These are phyloP conservation scores for Vanilla planifolia DNA, from an alignment of 106 monocot genomes.

Conservation along the genomic window DNA sequence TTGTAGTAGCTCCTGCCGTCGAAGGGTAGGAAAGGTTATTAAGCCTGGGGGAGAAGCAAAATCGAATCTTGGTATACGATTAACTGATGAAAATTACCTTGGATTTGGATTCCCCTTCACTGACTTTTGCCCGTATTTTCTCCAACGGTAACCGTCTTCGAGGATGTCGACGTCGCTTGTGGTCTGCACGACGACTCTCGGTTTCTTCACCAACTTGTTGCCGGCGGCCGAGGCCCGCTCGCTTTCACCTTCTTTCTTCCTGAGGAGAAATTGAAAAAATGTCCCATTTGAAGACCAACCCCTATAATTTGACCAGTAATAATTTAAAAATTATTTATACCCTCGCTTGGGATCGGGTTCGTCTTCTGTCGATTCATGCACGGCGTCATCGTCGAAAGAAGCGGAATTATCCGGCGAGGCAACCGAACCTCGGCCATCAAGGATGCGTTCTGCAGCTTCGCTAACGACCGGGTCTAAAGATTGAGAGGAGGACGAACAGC, in stretches of 20 bases:
- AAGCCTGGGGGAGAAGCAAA: too few species aligned
- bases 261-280: neutral
- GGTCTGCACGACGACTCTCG: constrained; percentile 40
- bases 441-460: constrained; percentile 28
- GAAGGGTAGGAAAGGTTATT: neutral
- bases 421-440: constrained; percentile 10
- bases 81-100: constrained; percentile 13
- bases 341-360: constrained; percentile 51
- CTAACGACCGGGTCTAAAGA: constrained; percentile 4
- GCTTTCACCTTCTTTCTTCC: constrained; percentile 30
- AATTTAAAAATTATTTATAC: too few species aligned
- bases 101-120: constrained; percentile 57
- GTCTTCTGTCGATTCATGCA: constrained; percentile 24
- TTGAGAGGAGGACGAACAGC: constrained; percentile 26
- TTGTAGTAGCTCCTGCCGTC: constrained; percentile 67
- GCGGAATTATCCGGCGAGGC: constrained; percentile 53
- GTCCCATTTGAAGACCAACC: neutral
- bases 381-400: constrained; percentile 50
- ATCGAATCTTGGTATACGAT: too few species aligned
- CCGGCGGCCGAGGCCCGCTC: constrained; percentile 12
- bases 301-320: neutral
- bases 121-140: constrained; percentile 50
- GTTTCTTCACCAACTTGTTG: constrained; percentile 33
- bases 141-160: constrained; percentile 43
- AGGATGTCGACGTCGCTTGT: constrained; percentile 46